Conservation (phyloP, 2,329 filamentous ascomycete genomes). For the Proliferodiscus dingleyae region DNA sequence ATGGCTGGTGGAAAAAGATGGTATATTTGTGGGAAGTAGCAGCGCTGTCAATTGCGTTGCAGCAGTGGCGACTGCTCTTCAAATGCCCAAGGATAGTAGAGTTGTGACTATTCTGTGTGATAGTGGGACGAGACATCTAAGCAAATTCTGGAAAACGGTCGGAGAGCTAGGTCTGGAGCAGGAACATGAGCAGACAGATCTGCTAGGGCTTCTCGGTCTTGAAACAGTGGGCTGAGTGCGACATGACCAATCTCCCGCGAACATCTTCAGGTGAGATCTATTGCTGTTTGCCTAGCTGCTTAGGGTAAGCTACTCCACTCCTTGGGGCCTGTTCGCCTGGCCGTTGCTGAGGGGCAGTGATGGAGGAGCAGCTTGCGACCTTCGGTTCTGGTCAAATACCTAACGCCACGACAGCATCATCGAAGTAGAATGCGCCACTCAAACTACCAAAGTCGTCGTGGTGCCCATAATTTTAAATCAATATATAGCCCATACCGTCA, state of each 20-base stretch:
- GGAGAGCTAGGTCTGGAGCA: slow-evolving; percentile 63
- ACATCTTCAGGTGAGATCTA: not conserved
- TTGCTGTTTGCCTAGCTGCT: slow-evolving; percentile 1
- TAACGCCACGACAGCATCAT: not conserved
- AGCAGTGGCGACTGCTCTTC: slow-evolving; percentile 63
- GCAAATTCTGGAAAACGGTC: slow-evolving; percentile 77
- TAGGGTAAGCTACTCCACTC: not conserved
- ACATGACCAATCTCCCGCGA: not conserved
- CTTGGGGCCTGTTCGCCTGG: not conserved
- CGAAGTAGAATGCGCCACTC: not conserved
- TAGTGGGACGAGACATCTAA: slow-evolving; percentile 74
- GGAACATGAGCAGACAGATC: slow-evolving; percentile 44
- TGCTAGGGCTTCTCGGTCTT: slow-evolving; percentile 49
- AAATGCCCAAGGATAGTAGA: slow-evolving; percentile 53
- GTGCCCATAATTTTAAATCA: not conserved
- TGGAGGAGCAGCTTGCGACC: too few relatives aligned
- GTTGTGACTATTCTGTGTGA: slow-evolving; percentile 86
- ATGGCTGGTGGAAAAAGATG: slow-evolving; percentile 93
- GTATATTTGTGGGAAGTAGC: slow-evolving; percentile 89
- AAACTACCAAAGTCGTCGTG: not conserved
- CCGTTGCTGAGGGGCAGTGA: too few relatives aligned
- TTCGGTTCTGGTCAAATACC: not conserved
- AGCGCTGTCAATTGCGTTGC: slow-evolving; percentile 95
- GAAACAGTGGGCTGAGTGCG: slow-evolving; percentile 17
- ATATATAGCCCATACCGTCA: slow-evolving; percentile 1